Conservation (phyloP, 495 filamentous ascomycete genomes). For the Ascobolus immersus region DNA sequence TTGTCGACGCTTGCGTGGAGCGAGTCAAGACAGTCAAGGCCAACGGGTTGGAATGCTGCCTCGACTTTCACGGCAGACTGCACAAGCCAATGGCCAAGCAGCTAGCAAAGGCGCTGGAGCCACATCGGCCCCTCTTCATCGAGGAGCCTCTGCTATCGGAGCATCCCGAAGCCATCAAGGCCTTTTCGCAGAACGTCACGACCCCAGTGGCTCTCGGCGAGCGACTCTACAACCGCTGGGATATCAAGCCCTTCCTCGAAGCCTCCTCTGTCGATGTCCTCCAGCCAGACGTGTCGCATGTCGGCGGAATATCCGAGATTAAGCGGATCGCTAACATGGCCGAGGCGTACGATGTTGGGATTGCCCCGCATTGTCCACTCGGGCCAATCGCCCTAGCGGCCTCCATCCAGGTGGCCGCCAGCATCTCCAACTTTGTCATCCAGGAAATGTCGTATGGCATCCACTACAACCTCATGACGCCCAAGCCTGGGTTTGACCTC, state of each 20-base stretch:
- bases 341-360: slow-evolving; percentile 51
- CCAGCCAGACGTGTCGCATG: slow-evolving; percentile 53
- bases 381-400: slow-evolving; percentile 55
- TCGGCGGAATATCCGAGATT: slow-evolving; percentile 51
- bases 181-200: slow-evolving; percentile 32
- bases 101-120: slow-evolving; percentile 42
- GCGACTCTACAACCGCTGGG: slow-evolving; percentile 49
- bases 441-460: slow-evolving; percentile 65
- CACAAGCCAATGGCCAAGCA: slow-evolving; percentile 69
- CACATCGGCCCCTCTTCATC: slow-evolving; percentile 49
- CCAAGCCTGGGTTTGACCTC: slow-evolving; percentile 29
- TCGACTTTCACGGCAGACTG: slow-evolving; percentile 57
- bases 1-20: slow-evolving; percentile 38
- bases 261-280: slow-evolving; percentile 44
- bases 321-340: slow-evolving; percentile 45
- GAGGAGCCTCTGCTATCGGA: slow-evolving; percentile 55
- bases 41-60: slow-evolving; percentile 40
- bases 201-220: slow-evolving; percentile 54
- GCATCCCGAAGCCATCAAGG: slow-evolving; percentile 43
- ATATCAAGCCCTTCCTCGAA: slow-evolving; percentile 48
- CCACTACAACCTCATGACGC: slow-evolving; percentile 39
- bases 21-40: slow-evolving; percentile 43
- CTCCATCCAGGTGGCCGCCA: slow-evolving; percentile 39
- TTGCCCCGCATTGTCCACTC: slow-evolving; percentile 56
- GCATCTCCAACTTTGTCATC: slow-evolving; percentile 45